phyloP scores from a whole-genome alignment of 306 rosid genomes.

The Fragaria iinumae region DNA sequence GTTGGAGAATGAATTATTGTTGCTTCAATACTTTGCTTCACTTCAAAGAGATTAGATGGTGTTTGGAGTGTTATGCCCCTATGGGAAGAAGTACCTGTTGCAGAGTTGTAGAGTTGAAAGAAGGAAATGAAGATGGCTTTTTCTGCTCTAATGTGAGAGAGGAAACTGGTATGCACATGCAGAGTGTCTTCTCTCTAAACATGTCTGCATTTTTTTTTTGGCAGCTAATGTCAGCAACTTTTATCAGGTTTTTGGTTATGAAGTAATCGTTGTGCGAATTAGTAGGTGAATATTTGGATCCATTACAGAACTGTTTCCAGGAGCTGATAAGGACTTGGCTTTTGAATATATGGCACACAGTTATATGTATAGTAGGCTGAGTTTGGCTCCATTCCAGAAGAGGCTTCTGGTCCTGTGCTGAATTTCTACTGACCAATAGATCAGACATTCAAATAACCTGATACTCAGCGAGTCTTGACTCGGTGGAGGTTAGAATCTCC shows the following conservation, averaged over 20 bases:
- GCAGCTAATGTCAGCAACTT: constrained; percentile 3
- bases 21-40: constrained; percentile 11
- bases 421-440: not conserved
- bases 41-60: constrained; percentile 22
- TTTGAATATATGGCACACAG: not conserved
- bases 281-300: not conserved
- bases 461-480: not conserved
- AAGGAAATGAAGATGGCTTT: not conserved
- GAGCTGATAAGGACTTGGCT: not conserved
- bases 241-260: not conserved
- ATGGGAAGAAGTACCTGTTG: not conserved
- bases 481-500: too few relatives aligned
- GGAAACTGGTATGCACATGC: constrained; percentile 36
- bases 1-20: not conserved
- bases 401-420: constrained; percentile 1
- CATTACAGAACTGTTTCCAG: not conserved
- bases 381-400: constrained; percentile 29
- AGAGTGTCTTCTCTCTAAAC: constrained; percentile 14
- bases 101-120: not conserved
- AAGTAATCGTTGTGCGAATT: not conserved
- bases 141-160: not conserved
- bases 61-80: not conserved
- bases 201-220: constrained; percentile 6
- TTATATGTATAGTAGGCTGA: constrained; percentile 11
- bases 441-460: not conserved